phyloP scores from a whole-genome alignment of 2,329 filamentous ascomycete species.

The Helicocarpus griseus region DNA sequence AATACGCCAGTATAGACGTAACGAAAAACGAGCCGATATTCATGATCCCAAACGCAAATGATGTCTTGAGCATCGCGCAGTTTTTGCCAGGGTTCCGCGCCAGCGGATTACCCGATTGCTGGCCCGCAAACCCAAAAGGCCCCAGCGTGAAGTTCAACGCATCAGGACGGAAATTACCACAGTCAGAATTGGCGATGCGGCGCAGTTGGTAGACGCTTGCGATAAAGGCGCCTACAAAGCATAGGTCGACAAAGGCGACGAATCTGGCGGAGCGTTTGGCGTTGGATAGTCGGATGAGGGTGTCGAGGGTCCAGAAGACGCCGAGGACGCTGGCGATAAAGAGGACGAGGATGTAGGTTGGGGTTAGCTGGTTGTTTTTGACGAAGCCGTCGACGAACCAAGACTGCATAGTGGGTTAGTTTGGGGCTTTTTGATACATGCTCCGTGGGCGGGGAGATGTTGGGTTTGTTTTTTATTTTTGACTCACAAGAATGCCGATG shows the following conservation, averaged over 20 bases:
- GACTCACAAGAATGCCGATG: conserved; percentile 49
- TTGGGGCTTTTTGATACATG: conserved; percentile 5
- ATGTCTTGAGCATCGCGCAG: conserved; percentile 86
- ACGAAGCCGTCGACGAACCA: conserved; percentile 55
- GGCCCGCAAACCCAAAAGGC: conserved; percentile 47
- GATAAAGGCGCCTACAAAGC: conserved; percentile 55
- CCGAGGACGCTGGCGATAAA: conserved; percentile 57
- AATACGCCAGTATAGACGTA: conserved; percentile 59
- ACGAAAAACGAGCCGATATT: conserved; percentile 71
- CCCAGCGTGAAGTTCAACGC: conserved; percentile 52
- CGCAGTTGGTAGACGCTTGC: conserved; percentile 51
- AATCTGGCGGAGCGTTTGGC: conserved; percentile 50
- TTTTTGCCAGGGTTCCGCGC: conserved; percentile 57
- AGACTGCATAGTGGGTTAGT: conserved; percentile 24
- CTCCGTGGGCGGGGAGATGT: neutral
- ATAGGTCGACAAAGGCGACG: conserved; percentile 52
- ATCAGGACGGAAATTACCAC: conserved; percentile 48
- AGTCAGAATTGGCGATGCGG: conserved; percentile 53
- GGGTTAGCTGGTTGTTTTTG: conserved; percentile 48
- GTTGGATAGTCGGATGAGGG: conserved; percentile 49
- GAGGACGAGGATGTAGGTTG: conserved; percentile 50
- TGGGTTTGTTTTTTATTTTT: neutral
- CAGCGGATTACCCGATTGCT: conserved; percentile 37
- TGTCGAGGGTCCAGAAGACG: conserved; percentile 52
- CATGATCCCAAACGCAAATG: conserved; percentile 85